Conservation (phyloP, 768 basidiomycete genomes). For the Phylloporus sp. region DNA sequence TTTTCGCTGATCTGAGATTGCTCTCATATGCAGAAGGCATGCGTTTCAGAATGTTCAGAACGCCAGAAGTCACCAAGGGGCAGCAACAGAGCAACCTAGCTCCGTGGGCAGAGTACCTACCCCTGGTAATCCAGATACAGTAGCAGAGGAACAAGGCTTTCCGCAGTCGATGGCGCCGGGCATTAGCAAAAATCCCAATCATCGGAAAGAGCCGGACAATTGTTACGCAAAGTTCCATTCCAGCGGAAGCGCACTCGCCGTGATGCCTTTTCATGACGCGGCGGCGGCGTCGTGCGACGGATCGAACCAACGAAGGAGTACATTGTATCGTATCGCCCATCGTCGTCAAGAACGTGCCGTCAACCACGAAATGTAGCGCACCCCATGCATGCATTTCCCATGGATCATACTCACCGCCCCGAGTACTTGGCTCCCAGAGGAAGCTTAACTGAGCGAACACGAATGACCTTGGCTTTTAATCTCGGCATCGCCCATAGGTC, state of each 20-base stretch:
- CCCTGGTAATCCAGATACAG: constrained; percentile 22
- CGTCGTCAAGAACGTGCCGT: constrained; percentile 7
- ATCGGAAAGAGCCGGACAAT: constrained; percentile 12
- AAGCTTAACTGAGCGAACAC: constrained; percentile 7
- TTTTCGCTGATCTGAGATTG: constrained; percentile 20
- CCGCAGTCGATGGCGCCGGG: constrained; percentile 1
- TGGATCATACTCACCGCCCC: not conserved
- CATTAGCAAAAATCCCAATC: constrained; percentile 4
- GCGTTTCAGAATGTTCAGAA: constrained; percentile 7
- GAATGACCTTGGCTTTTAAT: constrained; percentile 1
- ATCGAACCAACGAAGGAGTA: constrained; percentile 9
- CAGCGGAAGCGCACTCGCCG: not conserved
- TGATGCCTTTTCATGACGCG: constrained; percentile 4
- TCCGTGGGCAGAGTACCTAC: constrained; percentile 11
- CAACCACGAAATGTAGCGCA: constrained; percentile 11
- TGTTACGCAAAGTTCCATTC: constrained; percentile 11
- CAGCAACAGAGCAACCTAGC: constrained; percentile 2
- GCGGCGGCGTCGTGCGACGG: constrained; percentile 17
- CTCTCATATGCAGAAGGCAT: constrained; percentile 1
- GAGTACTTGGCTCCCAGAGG: constrained; percentile 8
- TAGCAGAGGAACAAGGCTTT: not conserved
- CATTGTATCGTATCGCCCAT: constrained; percentile 1
- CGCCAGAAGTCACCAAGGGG: constrained; percentile 12
- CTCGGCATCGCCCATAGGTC: constrained; percentile 18
- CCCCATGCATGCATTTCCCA: constrained; percentile 8